A percentile compares a stretch with the other conserved stretches of the same genome.
phyloP scores from a whole-genome alignment of 495 filamentous ascomycete genomes.

The Antarctomyces pellizariae region DNA sequence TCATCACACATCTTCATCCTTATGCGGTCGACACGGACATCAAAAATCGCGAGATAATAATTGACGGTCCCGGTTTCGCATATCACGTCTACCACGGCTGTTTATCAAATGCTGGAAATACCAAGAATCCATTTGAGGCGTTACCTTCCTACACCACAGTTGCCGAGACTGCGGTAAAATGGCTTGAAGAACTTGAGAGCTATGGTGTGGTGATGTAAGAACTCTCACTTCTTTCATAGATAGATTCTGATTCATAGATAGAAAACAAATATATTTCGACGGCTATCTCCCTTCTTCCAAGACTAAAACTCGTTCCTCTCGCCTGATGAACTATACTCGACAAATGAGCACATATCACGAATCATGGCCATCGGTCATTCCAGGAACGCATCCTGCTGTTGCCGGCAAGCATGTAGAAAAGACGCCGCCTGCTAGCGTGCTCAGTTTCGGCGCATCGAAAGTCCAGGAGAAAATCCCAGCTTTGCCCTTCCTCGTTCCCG shows the following conservation, averaged over 20 bases:
- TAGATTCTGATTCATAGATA: conserved; percentile 10
- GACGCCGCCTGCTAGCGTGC: neutral
- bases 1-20: conserved; percentile 32
- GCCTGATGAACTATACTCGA: conserved; percentile 20
- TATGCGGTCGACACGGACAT: conserved; percentile 29
- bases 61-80: conserved; percentile 58
- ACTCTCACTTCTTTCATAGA: neutral
- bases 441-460: no score
- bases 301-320: conserved; percentile 22
- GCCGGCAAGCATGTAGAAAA: no score
- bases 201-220: conserved; percentile 34
- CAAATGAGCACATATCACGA: conserved; percentile 3
- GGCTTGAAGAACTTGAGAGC: conserved; percentile 27
- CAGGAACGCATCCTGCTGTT: no score
- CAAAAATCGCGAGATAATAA: conserved; percentile 22
- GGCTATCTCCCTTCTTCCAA: conserved; percentile 44
- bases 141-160: conserved; percentile 38
- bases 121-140: conserved; percentile 21
- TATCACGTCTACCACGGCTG: conserved; percentile 41
- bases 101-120: conserved; percentile 15
- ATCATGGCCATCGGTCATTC: conserved; percentile 3
- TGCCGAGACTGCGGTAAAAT: conserved; percentile 31
- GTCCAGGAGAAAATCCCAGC: conserved; percentile 25
- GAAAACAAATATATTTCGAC: conserved; percentile 51
- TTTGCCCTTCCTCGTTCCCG: conserved; percentile 41